phyloP scores from a whole-genome alignment of 306 rosid genomes.

The Acmispon strigosus region DNA sequence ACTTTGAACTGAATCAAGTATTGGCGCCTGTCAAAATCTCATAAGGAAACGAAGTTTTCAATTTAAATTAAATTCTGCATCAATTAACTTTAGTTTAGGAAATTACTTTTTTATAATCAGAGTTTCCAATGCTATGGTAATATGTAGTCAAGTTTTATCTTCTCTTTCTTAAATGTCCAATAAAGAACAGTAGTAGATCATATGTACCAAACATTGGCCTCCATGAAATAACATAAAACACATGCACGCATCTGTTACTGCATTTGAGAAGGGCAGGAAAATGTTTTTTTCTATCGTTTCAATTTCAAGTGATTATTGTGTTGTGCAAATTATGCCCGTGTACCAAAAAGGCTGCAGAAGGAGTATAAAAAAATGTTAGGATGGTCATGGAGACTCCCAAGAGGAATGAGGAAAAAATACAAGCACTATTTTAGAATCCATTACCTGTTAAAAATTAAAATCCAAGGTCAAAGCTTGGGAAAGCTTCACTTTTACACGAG shows the following conservation, averaged over 20 bases:
- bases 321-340: background rate
- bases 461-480: conserved; percentile 79
- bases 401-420: background rate
- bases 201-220: background rate
- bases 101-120: background rate
- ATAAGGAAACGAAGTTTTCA: no score
- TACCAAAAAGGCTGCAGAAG: background rate
- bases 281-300: background rate
- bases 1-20: no score
- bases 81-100: no score
- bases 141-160: background rate
- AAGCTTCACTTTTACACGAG: conserved; percentile 20
- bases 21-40: no score
- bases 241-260: background rate
- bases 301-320: background rate
- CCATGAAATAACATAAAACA: background rate
- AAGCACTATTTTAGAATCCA: background rate
- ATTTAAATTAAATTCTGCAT: no score
- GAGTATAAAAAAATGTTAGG: background rate
- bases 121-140: background rate
- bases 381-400: background rate
- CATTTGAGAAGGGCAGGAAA: background rate
- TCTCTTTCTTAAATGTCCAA: background rate
- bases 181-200: background rate
- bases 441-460: conserved; percentile 52